Conservation (phyloP, 768 basidiomycete genomes). For the Mycena olivaceomarginata region DNA sequence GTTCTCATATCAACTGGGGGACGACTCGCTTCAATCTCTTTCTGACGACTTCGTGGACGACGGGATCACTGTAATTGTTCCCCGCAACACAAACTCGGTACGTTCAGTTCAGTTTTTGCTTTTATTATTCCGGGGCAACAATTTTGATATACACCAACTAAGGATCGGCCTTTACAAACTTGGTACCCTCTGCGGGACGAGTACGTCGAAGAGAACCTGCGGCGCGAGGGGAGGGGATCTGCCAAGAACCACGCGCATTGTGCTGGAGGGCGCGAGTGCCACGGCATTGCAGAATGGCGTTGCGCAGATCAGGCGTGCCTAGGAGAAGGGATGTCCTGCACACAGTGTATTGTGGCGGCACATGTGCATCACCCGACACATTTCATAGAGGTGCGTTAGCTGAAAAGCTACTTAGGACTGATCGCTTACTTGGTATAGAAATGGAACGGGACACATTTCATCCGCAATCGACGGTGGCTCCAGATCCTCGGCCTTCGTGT, state of each 20-base stretch:
- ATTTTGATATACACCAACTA: background rate
- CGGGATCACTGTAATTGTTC: background rate
- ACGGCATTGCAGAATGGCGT: background rate
- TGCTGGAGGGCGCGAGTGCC: background rate
- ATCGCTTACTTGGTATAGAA: background rate
- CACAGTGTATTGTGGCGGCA: background rate
- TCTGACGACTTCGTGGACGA: background rate
- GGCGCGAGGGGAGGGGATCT: conserved; percentile 9
- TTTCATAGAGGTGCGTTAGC: conserved; percentile 16
- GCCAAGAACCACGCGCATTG: background rate
- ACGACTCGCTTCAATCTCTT: background rate
- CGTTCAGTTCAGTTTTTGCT: no score
- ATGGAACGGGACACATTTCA: conserved; percentile 22
- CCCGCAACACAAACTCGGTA: background rate
- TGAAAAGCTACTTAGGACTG: no score
- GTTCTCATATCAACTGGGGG: conserved; percentile 11
- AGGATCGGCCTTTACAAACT: conserved; percentile 19
- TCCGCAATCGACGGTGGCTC: background rate
- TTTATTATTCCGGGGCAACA: background rate
- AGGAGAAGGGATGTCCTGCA: conserved; percentile 5
- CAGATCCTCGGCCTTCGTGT: conserved; percentile 33
- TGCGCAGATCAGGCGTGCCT: conserved; percentile 4
- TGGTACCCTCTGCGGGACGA: background rate
- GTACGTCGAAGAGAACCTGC: conserved; percentile 7
- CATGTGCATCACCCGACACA: background rate